Base-by-base conservation (phyloP, 176 grass and related monocot genomes). In the Typha latifolia region DNA sequence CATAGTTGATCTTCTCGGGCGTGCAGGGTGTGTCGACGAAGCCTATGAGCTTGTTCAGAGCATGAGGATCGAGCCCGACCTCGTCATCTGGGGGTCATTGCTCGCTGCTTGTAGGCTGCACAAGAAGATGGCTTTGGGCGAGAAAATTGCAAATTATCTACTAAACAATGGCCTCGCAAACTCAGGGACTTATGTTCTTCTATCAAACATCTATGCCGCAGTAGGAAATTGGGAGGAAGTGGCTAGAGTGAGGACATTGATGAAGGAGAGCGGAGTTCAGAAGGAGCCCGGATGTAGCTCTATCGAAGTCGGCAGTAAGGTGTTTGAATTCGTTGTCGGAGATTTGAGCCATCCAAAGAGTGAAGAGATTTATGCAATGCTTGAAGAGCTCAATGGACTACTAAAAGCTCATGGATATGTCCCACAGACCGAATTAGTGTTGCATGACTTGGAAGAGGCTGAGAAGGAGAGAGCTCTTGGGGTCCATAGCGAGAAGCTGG, bases 401-500 rank as follows among this genome's bases (percentile, higher is more conserved):
- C 83, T 89, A 61, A 84, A 74, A 71, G 77, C 77, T 72, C 81
- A 86, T 7, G 93, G 93, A 15, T 90, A 97, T 72, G 72, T 79
- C 34, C 93, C 85, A 0, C 81, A 76, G 49, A 86, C 75, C 0
- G 85, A 91, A 47, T 68, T 89, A 57, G 93, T 91, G 52, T 82
- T 92, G 63, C 93, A 89, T 51, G 85, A 97, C 55, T 74, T 92
- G 32, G 93, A 89, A 14, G 78, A 82, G 66, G 51, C 14, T 5
- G 79, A 66, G 55, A 96, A 91, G 71, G 85, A 89, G 80, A 76
- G 72, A 72, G 80, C 66, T 13, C 77, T 96, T 16, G 85, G 74
- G 0, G 83, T 91, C 14, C 93, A 96, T 79, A 91, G 93, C 15
- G 93, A 96, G 93, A 96, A 88, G 66, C 56, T 96, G 6, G 93